Evolutionary conservation across 768 basidiomycete genomes (phyloP), one percentile per base, ranked within the genome.

Genomic region (Amanita fuliginea): DNA sequence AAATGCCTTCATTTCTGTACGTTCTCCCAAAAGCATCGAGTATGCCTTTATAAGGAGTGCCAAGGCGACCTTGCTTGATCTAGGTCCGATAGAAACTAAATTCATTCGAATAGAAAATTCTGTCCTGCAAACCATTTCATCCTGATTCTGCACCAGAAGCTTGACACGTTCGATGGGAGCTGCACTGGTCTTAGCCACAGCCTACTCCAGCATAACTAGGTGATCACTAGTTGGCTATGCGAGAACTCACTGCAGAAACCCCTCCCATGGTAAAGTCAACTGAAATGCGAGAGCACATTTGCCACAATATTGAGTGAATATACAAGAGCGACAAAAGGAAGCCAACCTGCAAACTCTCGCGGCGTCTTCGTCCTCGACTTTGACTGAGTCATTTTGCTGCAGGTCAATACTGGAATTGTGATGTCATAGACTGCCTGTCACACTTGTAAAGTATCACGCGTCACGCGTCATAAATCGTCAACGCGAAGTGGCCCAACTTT

Each of bases 161-260:
- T 91, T 91, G 65, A 91, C 84, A 59, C 87, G 84, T 75, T 90
- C 87, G 56, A 91, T 91, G 65, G 87, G 87, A 56, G 87, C 87
- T 49, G 87, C 87, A 54, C 81, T 81, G 51, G 87, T 90, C 75
- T 91, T 91, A 51, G 87, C 80, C 64, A 90, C 82, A 59, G 87
- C 87, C 82, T 84, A 55, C 30, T n/a, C 33, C 13, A 28, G 21
- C n/a, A 6, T 43, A 44, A 14, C 14, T 7, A 24, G 0, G 34
- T 4, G 10, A 14, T 34, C 14, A 16, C 8, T 22, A 2, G 36
- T 13, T 10, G 5, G 13, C 16, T 19, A 21, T 24, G 16, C 32
- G 10, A 36, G 48, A 46, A 66, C 74, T 24, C 60, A 78, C 78
- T 51, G 81, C 80, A 35, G 83, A 80, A 55, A 81, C 77, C 74